Conservation (phyloP, 768 basidiomycete genomes). For the Tylopilus intermedius region DNA sequence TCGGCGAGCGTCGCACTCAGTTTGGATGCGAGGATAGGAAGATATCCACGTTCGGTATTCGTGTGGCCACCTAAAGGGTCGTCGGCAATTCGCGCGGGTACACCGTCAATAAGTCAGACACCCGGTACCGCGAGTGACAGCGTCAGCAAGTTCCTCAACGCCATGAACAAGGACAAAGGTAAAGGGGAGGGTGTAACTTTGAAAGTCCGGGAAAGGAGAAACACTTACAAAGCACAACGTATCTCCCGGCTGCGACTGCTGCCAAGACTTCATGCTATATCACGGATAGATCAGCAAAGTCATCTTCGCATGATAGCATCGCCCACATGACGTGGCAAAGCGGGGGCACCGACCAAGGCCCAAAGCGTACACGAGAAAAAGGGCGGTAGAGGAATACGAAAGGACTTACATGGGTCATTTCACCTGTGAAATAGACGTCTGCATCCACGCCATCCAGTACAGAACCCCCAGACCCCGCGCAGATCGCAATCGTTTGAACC, state of each 20-base stretch:
- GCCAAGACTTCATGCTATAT: slow-evolving; percentile 83
- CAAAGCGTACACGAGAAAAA: slow-evolving; percentile 1
- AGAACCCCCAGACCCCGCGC: slow-evolving; percentile 85
- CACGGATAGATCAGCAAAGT: slow-evolving; percentile 1
- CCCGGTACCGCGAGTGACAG: slow-evolving; percentile 14
- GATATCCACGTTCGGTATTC: slow-evolving; percentile 92
- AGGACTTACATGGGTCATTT: slow-evolving; percentile 77
- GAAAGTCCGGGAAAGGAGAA: not conserved
- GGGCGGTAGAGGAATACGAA: slow-evolving; percentile 10
- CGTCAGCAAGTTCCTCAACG: slow-evolving; percentile 8
- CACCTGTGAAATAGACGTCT: slow-evolving; percentile 89
- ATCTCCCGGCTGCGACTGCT: slow-evolving; percentile 65
- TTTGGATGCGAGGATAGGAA: slow-evolving; percentile 65
- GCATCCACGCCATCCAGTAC: slow-evolving; percentile 68
- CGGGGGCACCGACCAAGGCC: not conserved
- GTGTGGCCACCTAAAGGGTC: slow-evolving; percentile 71
- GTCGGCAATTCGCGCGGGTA: slow-evolving; percentile 17
- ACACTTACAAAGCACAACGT: slow-evolving; percentile 78
- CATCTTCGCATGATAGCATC: not conserved
- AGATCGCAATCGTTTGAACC: slow-evolving; percentile 72
- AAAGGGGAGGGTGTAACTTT: not conserved
- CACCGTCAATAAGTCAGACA: not conserved
- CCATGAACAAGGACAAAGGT: slow-evolving; percentile 15
- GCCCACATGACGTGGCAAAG: slow-evolving; percentile 12
- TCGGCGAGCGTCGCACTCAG: slow-evolving; percentile 48